Evolutionary conservation across 2,329 filamentous ascomycete genomes (phyloP).

Genomic region (Fusarium oligoseptatum): DNA sequence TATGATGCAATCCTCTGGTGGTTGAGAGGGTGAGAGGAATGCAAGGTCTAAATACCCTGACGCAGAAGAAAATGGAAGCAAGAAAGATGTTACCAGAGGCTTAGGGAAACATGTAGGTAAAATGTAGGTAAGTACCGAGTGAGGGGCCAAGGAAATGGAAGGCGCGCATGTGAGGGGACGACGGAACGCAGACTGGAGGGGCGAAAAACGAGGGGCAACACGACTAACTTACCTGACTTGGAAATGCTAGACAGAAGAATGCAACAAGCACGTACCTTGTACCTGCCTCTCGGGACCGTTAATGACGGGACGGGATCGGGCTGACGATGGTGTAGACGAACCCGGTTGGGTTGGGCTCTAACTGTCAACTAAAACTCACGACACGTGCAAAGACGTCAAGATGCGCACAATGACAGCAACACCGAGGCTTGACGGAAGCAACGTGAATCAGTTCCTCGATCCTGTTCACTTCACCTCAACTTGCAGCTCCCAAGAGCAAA

Average conservation of each 20-base stretch:
- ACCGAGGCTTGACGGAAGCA: not conserved
- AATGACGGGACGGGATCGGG: slow-evolving; percentile 11
- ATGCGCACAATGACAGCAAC: not conserved
- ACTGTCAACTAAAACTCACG: slow-evolving; percentile 15
- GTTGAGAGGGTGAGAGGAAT: not conserved
- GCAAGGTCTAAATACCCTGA: slow-evolving; percentile 16
- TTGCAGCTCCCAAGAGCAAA: not conserved
- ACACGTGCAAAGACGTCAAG: slow-evolving; percentile 17
- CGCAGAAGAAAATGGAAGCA: slow-evolving; percentile 26
- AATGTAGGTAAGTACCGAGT: slow-evolving; percentile 26
- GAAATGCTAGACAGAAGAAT: slow-evolving; percentile 8
- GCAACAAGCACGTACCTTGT: slow-evolving; percentile 24
- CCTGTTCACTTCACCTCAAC: not conserved
- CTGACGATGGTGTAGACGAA: slow-evolving; percentile 9
- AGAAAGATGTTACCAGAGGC: slow-evolving; percentile 24
- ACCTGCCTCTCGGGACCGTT: slow-evolving; percentile 27
- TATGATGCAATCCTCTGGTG: not conserved
- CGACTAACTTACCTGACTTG: not conserved
- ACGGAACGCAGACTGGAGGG: not conserved
- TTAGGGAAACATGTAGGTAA: slow-evolving; percentile 10
- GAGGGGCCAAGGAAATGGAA: slow-evolving; percentile 27
- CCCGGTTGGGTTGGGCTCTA: not conserved
- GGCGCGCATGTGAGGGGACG: slow-evolving; percentile 1
- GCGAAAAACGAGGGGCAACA: slow-evolving; percentile 18
- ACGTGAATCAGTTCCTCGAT: not conserved